These are phyloP conservation scores for Solanum pennellii DNA, from an alignment of 257 asterid species.

Conservation along the genomic window DNA sequence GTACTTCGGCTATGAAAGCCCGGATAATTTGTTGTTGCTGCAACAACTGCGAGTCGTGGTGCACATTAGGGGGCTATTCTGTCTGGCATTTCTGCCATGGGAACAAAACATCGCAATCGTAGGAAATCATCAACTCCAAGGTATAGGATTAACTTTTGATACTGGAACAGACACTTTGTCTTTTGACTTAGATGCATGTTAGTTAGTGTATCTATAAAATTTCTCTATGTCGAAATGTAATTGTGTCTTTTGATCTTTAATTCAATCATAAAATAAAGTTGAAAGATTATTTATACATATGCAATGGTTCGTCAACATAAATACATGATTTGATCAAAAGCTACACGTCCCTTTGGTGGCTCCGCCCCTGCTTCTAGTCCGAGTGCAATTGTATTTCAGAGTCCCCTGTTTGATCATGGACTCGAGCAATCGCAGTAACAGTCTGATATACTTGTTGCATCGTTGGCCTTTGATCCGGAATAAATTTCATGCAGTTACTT, in stretches of 20 bases:
- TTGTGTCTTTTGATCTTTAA: too few relatives aligned
- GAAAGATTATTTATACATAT: too few relatives aligned
- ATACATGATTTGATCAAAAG: not conserved
- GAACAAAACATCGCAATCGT: fast-evolving
- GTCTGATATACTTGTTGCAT: not conserved
- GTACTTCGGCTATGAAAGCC: not conserved
- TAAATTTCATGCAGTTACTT: not conserved
- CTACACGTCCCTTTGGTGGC: not conserved
- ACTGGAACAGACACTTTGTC: not conserved
- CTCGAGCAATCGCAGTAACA: not conserved
- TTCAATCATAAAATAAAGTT: too few relatives aligned
- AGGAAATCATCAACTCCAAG: not conserved
- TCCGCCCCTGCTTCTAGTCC: not conserved
- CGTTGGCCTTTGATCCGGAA: not conserved
- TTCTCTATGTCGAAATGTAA: too few relatives aligned
- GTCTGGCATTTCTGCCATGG: not conserved
- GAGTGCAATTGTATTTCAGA: too few relatives aligned
- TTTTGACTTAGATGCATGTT: not conserved
- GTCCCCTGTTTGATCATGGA: not conserved
- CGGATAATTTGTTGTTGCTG: not conserved
- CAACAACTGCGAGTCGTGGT: not conserved
- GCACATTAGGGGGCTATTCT: not conserved
- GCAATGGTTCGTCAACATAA: too few relatives aligned
- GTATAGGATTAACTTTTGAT: not conserved
- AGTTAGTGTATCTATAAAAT: too few relatives aligned